Evolutionary conservation across 2,329 filamentous ascomycete species (phyloP).

Genomic region (Exophiala calicioides): DNA sequence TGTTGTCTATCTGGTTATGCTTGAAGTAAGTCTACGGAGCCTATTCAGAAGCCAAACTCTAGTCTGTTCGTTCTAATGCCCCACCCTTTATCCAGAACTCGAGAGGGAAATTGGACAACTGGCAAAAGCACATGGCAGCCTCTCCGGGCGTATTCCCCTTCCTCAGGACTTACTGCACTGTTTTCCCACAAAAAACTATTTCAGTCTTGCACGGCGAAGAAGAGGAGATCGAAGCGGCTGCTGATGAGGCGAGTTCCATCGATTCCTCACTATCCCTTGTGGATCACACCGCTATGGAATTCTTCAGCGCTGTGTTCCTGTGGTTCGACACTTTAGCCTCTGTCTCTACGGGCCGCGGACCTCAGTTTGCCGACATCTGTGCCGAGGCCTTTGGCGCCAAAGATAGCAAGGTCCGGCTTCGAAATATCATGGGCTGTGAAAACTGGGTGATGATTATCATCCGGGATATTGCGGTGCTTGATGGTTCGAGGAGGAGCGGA

Average conservation of each 20-base stretch:
- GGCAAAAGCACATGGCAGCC: constrained; percentile 7
- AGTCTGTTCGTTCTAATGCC: constrained; percentile 4
- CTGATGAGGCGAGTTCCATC: background rate
- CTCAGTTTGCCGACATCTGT: constrained; percentile 2
- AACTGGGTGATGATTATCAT: constrained; percentile 11
- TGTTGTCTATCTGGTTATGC: background rate
- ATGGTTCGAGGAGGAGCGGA: background rate
- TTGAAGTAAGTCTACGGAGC: background rate
- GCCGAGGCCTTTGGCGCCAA: background rate
- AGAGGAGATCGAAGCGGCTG: background rate
- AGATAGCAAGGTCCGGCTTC: constrained; percentile 2
- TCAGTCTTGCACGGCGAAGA: background rate
- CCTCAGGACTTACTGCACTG: background rate
- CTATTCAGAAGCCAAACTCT: too few species aligned
- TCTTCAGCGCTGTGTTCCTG: constrained; percentile 7
- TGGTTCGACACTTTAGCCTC: constrained; percentile 7
- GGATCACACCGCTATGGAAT: constrained; percentile 4
- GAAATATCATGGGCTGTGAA: constrained; percentile 7
- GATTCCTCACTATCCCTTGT: constrained; percentile 2
- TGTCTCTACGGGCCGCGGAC: constrained; percentile 1
- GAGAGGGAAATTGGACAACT: constrained; percentile 1
- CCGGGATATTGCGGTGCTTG: constrained; percentile 3
- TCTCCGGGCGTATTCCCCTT: constrained; percentile 5
- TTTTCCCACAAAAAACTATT: background rate
- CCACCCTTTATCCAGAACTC: background rate